These are phyloP conservation scores for Mychonastes homosphaera DNA, from an alignment of 139 green algal species.

Conservation along the genomic window DNA sequence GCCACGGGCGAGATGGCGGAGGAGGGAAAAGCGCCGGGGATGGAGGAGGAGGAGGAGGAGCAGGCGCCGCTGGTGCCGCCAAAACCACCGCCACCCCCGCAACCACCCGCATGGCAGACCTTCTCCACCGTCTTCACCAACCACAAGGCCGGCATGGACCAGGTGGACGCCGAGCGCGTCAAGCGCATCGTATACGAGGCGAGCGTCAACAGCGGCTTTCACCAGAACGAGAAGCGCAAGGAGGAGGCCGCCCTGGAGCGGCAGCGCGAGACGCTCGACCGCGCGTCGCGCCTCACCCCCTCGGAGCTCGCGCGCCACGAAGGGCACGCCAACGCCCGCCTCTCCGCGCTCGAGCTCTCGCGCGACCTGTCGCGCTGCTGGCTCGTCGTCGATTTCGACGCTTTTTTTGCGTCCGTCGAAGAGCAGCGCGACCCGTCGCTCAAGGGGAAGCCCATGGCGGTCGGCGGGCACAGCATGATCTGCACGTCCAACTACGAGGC, in stretches of 20 bases:
- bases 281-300: conserved; percentile 12
- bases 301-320: conserved; percentile 40
- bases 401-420: conserved; percentile 67
- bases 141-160: conserved; percentile 78
- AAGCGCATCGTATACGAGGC: conserved; percentile 82
- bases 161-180: conserved; percentile 46
- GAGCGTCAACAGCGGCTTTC: conserved; percentile 47
- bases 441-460: conserved; percentile 61
- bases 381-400: conserved; percentile 94
- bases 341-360: conserved; percentile 51
- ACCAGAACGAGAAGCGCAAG: conserved; percentile 89
- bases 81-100: too few relatives aligned
- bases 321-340: conserved; percentile 27
- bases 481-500: conserved; percentile 78
- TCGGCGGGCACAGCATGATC: conserved; percentile 83
- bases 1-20: too few relatives aligned
- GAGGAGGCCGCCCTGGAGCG: conserved; percentile 33
- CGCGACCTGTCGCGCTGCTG: conserved; percentile 60
- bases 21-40: too few relatives aligned
- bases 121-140: conserved; percentile 91
- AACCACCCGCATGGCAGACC: conserved; percentile 13
- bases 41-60: too few relatives aligned
- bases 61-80: too few relatives aligned
- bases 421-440: conserved; percentile 54
- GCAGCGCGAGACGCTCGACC: conserved; percentile 36